Evolutionary conservation across 495 filamentous ascomycete species (phyloP).

Genomic region (Margaritispora aquatica): DNA sequence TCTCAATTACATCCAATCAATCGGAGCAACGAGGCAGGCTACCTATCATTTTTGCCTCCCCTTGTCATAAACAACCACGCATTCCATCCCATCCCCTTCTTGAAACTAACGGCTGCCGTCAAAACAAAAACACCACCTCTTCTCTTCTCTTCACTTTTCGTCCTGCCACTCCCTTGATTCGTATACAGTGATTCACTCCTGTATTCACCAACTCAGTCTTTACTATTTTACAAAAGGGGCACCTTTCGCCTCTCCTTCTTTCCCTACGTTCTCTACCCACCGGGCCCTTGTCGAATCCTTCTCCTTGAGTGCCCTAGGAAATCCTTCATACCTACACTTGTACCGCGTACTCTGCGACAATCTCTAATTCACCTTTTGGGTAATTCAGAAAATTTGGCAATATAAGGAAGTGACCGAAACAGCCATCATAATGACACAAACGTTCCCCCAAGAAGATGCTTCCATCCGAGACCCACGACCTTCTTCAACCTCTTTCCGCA

Average conservation of each 20-base stretch:
- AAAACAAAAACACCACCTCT: neutral
- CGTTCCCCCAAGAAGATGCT: constrained; percentile 32
- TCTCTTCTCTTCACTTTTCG: neutral
- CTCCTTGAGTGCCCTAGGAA: neutral
- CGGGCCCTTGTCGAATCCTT: neutral
- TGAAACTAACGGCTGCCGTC: neutral
- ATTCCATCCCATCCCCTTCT: too few relatives aligned
- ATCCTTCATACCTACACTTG: neutral
- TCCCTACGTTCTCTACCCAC: neutral
- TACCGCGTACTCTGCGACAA: neutral
- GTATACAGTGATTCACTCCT: neutral
- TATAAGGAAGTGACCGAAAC: too few relatives aligned
- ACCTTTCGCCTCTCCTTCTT: neutral
- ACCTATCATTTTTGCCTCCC: neutral
- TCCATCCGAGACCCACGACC: constrained; percentile 27
- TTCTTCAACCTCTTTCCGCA: constrained; percentile 11
- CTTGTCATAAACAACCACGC: neutral
- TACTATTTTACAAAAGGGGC: neutral
- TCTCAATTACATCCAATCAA: neutral
- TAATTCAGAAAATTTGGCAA: neutral
- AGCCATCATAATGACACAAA: constrained; percentile 24
- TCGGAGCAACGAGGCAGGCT: neutral
- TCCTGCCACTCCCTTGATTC: neutral
- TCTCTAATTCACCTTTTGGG: neutral
- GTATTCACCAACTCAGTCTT: neutral